Evolutionary conservation across 257 asterid genomes (phyloP).

Genomic region (Solanum tacnaense): DNA sequence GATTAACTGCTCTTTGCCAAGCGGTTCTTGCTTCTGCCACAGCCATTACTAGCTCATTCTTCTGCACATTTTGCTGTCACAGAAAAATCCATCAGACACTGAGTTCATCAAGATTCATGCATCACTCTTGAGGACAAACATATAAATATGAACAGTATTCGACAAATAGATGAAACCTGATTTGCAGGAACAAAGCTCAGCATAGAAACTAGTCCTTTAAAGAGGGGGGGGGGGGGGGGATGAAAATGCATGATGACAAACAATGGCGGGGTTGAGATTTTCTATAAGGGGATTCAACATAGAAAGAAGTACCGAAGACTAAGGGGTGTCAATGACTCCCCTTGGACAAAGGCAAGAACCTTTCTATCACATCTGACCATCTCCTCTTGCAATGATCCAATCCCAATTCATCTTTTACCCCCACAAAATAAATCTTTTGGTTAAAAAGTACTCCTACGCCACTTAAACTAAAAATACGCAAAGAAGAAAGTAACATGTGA

Average conservation of each 20-base stretch:
- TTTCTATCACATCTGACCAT: background rate
- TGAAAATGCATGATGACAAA: background rate
- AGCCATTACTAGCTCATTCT: constrained; percentile 49
- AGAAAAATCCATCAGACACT: background rate
- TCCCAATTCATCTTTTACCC: background rate
- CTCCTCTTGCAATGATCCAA: background rate
- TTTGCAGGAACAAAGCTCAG: background rate
- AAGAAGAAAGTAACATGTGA: background rate
- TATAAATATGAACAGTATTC: background rate
- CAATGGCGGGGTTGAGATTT: background rate
- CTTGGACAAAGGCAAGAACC: background rate
- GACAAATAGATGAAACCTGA: background rate
- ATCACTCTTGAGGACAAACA: background rate
- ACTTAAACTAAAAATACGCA: background rate
- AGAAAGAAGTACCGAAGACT: background rate
- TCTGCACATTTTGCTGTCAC: constrained; percentile 7
- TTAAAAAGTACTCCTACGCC: background rate
- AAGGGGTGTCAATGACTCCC: background rate
- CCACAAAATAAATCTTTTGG: background rate
- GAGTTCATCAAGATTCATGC: background rate
- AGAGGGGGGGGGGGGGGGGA: background rate
- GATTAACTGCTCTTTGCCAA: constrained; percentile 81
- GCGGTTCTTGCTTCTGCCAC: constrained; percentile 78
- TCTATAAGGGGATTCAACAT: background rate
- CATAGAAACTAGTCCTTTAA: background rate